Evolutionary conservation across 2,329 filamentous ascomycete species (phyloP).

Genomic region (Lasiodiplodia theobromae): DNA sequence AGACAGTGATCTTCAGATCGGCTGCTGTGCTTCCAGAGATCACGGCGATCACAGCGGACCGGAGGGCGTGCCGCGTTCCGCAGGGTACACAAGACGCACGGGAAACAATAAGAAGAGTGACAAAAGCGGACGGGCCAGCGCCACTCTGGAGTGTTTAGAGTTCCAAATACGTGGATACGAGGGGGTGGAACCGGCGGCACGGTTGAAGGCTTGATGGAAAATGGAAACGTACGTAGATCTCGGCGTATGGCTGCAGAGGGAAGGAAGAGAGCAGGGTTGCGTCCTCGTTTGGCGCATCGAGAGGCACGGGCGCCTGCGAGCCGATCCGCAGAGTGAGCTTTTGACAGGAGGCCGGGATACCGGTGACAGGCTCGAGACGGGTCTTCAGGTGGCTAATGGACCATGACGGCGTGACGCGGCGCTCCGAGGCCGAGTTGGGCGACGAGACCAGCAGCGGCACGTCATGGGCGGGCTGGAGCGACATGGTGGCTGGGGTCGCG

Average conservation of each 20-base stretch:
- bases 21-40: background rate
- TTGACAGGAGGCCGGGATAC: constrained; percentile 83
- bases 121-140: background rate
- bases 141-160: background rate
- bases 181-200: constrained; percentile 21
- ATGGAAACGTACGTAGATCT: constrained; percentile 73
- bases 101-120: background rate
- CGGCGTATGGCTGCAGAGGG: constrained; percentile 75
- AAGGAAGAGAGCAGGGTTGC: constrained; percentile 68
- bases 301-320: constrained; percentile 66
- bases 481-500: constrained; percentile 20
- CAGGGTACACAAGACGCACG: constrained; percentile 13
- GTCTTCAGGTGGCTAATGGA: constrained; percentile 81
- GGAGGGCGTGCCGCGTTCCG: constrained; percentile 5
- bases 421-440: constrained; percentile 81
- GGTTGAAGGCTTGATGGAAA: constrained; percentile 31
- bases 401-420: constrained; percentile 92
- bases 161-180: constrained; percentile 36
- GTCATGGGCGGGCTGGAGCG: constrained; percentile 59
- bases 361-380: constrained; percentile 92
- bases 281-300: constrained; percentile 78
- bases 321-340: constrained; percentile 74
- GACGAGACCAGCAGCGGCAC: constrained; percentile 78
- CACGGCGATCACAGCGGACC: constrained; percentile 5
- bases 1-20: constrained; percentile 23